A percentile compares a stretch with the other conserved stretches of the same genome.
phyloP scores from a whole-genome alignment of 139 green algal species.

The Zygnema cylindricum region DNA sequence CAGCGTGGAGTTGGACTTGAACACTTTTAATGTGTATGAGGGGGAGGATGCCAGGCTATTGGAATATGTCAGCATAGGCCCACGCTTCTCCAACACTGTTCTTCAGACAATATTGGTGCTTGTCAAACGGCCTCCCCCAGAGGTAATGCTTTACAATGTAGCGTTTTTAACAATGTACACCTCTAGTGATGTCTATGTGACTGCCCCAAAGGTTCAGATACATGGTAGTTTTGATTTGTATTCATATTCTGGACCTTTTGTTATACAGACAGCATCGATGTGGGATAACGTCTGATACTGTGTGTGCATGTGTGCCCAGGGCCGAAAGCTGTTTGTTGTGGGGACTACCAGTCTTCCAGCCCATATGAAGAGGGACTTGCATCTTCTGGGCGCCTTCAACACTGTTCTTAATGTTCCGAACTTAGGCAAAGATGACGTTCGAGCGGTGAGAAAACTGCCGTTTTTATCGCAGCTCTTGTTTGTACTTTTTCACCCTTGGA shows the following conservation, averaged over 20 bases:
- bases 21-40: neutral
- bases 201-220: neutral
- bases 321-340: conserved; percentile 86
- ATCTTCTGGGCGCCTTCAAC: conserved; percentile 78
- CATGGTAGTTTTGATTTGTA: neutral
- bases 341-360: conserved; percentile 70
- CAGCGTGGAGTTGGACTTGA: neutral
- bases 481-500: too few species aligned
- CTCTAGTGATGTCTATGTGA: neutral
- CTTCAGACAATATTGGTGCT: conserved; percentile 94
- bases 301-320: too few species aligned
- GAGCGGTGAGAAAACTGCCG: conserved; percentile 69
- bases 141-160: conserved; percentile 32
- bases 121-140: conserved; percentile 89
- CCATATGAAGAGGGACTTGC: conserved; percentile 62
- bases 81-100: conserved; percentile 93
- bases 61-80: conserved; percentile 96
- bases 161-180: neutral
- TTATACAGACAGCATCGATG: too few species aligned
- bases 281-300: too few species aligned
- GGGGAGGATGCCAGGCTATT: conserved; percentile 76
- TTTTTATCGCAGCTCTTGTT: neutral
- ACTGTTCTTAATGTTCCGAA: conserved; percentile 85
- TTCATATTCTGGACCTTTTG: neutral
- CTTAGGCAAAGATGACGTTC: conserved; percentile 76